Conservation (phyloP, 1,139 yeast species). For the Candida tropicalis region DNA sequence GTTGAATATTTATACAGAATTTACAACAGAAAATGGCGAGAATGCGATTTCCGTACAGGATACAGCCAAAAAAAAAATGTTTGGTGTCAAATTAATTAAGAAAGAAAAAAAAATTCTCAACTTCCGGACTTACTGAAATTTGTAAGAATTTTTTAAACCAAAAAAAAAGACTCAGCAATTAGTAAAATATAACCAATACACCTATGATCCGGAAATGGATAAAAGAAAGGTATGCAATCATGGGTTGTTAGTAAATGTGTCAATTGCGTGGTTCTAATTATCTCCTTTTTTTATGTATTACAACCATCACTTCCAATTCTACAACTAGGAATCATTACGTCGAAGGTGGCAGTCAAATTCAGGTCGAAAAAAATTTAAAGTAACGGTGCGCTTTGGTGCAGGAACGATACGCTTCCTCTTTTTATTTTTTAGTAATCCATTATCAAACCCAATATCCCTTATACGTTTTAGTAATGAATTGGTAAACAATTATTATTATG, state of each 20-base stretch:
- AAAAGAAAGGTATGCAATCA: too few relatives aligned
- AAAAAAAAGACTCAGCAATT: background rate
- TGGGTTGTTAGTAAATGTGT: too few relatives aligned
- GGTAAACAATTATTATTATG: slow-evolving; percentile 2
- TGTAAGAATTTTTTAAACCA: background rate
- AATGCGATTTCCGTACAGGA: slow-evolving; percentile 3
- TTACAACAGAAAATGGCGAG: background rate
- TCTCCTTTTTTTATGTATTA: too few relatives aligned
- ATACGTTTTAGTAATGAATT: slow-evolving; percentile 5
- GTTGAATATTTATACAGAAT: slow-evolving; percentile 14
- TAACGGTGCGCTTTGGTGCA: slow-evolving; percentile 1
- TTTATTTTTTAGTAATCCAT: slow-evolving; percentile 4
- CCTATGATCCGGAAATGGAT: background rate
- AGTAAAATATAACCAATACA: background rate
- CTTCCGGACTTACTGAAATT: slow-evolving; percentile 5
- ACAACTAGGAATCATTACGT: background rate
- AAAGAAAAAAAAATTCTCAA: slow-evolving; percentile 1
- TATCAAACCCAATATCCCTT: slow-evolving; percentile 2
- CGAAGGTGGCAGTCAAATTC: background rate
- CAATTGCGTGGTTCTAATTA: too few relatives aligned
- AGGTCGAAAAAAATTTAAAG: background rate
- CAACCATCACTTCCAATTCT: too few relatives aligned
- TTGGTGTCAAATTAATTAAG: slow-evolving; percentile 1
- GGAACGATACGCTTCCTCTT: background rate
- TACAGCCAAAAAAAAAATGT: background rate